phyloP scores from a whole-genome alignment of 2,329 filamentous ascomycete species.

The Pseudogymnoascus sp. region DNA sequence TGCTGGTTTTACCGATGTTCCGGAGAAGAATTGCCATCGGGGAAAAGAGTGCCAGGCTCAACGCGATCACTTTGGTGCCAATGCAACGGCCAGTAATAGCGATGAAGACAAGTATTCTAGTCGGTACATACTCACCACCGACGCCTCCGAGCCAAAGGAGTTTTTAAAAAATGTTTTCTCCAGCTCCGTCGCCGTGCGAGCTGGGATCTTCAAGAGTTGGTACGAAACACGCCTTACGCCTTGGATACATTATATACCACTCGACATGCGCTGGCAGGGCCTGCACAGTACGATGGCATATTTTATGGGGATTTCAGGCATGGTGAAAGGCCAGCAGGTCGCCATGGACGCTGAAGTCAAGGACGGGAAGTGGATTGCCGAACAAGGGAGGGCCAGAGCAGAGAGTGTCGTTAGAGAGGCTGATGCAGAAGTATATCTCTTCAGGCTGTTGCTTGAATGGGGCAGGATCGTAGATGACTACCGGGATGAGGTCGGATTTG shows the following conservation, averaged over 20 bases:
- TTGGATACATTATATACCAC: conserved; percentile 57
- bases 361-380: conserved; percentile 43
- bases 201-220: conserved; percentile 56
- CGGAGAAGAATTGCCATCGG: conserved; percentile 23
- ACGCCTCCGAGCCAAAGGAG: conserved; percentile 43
- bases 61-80: conserved; percentile 23
- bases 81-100: conserved; percentile 25
- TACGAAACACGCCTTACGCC: conserved; percentile 52
- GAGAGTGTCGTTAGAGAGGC: conserved; percentile 44
- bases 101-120: conserved; percentile 32
- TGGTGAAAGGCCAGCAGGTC: conserved; percentile 7
- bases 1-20: conserved; percentile 33
- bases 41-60: conserved; percentile 28
- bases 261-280: conserved; percentile 38
- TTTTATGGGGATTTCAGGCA: conserved; percentile 20
- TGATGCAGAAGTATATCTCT: conserved; percentile 52
- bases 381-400: conserved; percentile 47
- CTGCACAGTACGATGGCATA: conserved; percentile 23
- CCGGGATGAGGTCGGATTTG: conserved; percentile 32
- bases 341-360: conserved; percentile 13
- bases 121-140: conserved; percentile 51
- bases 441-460: conserved; percentile 44
- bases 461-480: conserved; percentile 34
- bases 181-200: conserved; percentile 47
- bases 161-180: conserved; percentile 44